Conservation (phyloP, 805 yeast species). For the Zygotorulaspora florentina region DNA sequence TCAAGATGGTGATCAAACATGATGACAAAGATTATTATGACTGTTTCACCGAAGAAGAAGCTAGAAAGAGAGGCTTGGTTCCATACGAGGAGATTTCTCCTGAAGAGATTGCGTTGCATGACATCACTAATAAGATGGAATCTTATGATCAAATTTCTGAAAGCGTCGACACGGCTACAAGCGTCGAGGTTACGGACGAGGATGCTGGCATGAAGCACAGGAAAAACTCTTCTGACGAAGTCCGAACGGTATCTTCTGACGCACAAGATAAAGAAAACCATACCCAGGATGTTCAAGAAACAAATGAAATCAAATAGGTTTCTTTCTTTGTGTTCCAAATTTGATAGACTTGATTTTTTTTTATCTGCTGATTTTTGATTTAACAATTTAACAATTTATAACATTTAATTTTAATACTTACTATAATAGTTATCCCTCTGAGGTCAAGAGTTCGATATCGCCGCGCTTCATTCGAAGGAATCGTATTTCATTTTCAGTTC, state of each 20-base stretch:
- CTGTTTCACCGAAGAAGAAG: constrained; percentile 38
- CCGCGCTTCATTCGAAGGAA: constrained; percentile 7
- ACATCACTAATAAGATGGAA: constrained; percentile 7
- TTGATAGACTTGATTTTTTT: not conserved
- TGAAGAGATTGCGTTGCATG: constrained; percentile 21
- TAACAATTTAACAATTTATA: not conserved
- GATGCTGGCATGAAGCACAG: constrained; percentile 7
- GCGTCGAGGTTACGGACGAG: constrained; percentile 8
- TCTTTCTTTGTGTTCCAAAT: not conserved
- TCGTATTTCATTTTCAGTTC: constrained; percentile 29
- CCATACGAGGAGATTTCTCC: constrained; percentile 32
- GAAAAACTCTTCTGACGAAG: not conserved
- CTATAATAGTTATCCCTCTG: too few species aligned
- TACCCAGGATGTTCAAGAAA: not conserved
- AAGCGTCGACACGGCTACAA: constrained; percentile 10
- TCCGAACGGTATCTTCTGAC: not conserved
- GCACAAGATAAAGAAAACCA: not conserved
- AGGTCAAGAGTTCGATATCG: too few species aligned
- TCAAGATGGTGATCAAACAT: constrained; percentile 30
- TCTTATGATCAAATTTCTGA: constrained; percentile 3
- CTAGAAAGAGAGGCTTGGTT: constrained; percentile 31
- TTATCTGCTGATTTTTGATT: not conserved
- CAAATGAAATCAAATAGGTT: not conserved
- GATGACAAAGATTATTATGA: constrained; percentile 42
- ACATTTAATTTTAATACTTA: not conserved